Base-by-base conservation (phyloP, 2,329 filamentous ascomycete species). In the Aspergillus unguis region DNA sequence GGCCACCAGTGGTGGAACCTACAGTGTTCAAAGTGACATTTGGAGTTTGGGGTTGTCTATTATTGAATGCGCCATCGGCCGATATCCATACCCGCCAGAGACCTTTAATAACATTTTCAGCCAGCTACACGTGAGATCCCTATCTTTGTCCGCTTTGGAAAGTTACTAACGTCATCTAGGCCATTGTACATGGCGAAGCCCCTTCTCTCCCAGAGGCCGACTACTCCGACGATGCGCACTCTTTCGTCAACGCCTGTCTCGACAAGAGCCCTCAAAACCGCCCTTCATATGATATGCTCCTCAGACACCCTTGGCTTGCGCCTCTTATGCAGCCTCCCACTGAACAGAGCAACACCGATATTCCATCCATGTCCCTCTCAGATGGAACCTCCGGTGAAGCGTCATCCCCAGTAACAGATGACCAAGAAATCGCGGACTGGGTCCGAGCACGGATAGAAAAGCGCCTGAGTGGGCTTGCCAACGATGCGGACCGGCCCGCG, bases 31-130 rank as follows among this genome's bases (percentile, higher is more conserved):
- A 73, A 96, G 90, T 68, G 94, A 99, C 68, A 92, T 99, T 54
- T 99, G 94, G 94, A 96, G 90, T 71, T 74, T 99, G 61, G 94
- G 94, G 11, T 72, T 99, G 67, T 95, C 90, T 28, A 87, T 99
- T 58, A 95, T 99, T 62, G 94, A 99, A 72, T 97, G 92, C 70
- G 92, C 92, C 26, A 85, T 95, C 78, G 94, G 94, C 42, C 83
- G 86, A 62, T 99, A 99, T 71, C 94, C 94, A 1, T 99, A 99
- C 65, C 92, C 94, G 4, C 92, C 94, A 0, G 94, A 99, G 71
- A 94, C 95, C 1, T 97, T 95, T 60, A 94, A 92, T 69, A 97
- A 96, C 66, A 99, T 99, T 61, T 97, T 99, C 78, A 95, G 90
- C 65, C 94, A 99, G 69, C 79, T 99, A 32, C 95, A 88, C 65